Evolutionary conservation across 306 rosid genomes (phyloP).

Genomic region (Urtica urens): DNA sequence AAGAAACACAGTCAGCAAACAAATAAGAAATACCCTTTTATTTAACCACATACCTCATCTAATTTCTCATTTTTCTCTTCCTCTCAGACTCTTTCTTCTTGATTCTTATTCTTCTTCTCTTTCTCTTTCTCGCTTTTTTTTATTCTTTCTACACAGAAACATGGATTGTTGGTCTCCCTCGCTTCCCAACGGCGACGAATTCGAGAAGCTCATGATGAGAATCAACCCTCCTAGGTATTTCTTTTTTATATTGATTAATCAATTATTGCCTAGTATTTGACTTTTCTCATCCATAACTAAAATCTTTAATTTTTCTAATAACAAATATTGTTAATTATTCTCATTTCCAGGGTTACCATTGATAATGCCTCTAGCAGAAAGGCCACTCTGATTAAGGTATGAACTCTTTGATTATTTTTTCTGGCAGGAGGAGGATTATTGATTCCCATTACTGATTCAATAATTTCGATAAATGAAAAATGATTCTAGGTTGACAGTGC

Average conservation of each 20-base stretch:
- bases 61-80: background rate
- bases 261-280: background rate
- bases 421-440: constrained; percentile 7
- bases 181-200: constrained; percentile 53
- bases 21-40: background rate
- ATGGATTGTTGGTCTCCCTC: constrained; percentile 83
- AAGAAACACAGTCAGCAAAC: background rate
- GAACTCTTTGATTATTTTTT: constrained; percentile 8
- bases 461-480: too few relatives aligned
- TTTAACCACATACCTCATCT: background rate
- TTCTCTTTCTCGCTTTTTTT: too few relatives aligned
- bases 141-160: background rate
- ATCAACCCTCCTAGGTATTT: constrained; percentile 87
- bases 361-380: constrained; percentile 61
- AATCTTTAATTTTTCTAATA: too few relatives aligned
- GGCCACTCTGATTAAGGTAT: constrained; percentile 74
- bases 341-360: constrained; percentile 73
- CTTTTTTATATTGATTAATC: background rate
- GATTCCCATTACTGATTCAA: too few relatives aligned
- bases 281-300: constrained; percentile 11
- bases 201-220: constrained; percentile 68
- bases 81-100: background rate
- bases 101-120: too few relatives aligned
- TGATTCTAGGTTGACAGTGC: constrained; percentile 77
- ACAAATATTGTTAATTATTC: too few relatives aligned